These are phyloP conservation scores for Anethum foeniculum DNA, from an alignment of 140 eudicot species.

Conservation along the genomic window DNA sequence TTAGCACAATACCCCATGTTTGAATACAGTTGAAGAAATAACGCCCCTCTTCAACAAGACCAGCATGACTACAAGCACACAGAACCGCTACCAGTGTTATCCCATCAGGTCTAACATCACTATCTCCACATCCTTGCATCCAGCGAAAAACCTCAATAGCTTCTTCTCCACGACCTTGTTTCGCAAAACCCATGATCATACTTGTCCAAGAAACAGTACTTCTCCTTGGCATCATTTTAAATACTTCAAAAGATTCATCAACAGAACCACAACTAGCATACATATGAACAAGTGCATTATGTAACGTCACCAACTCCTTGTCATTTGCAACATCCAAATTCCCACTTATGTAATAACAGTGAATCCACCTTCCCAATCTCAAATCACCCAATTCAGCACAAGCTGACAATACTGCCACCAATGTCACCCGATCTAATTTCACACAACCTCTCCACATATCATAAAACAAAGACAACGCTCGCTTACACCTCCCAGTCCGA, in stretches of 20 bases:
- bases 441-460: slow-evolving; percentile 32
- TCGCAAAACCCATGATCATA: slow-evolving; percentile 62
- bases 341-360: slow-evolving; percentile 29
- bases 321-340: slow-evolving; percentile 12
- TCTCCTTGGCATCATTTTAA: slow-evolving; percentile 35
- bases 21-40: slow-evolving; percentile 31
- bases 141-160: slow-evolving; percentile 40
- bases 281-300: slow-evolving; percentile 63
- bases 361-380: slow-evolving; percentile 59
- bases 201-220: slow-evolving; percentile 64
- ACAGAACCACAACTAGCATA: slow-evolving; percentile 66
- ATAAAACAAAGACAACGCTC: slow-evolving; percentile 41
- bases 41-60: slow-evolving; percentile 52
- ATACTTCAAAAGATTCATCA: slow-evolving; percentile 39
- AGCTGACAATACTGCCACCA: slow-evolving; percentile 47
- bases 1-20: slow-evolving; percentile 42
- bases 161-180: slow-evolving; percentile 56
- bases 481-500: slow-evolving; percentile 33
- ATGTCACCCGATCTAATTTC: slow-evolving; percentile 47
- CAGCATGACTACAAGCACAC: slow-evolving; percentile 73
- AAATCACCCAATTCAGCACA: slow-evolving; percentile 75
- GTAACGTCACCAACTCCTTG: slow-evolving; percentile 25
- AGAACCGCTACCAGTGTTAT: slow-evolving; percentile 51
- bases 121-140: slow-evolving; percentile 35
- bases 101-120: slow-evolving; percentile 40